A percentile compares a stretch with the other conserved stretches of the same genome.
These are phyloP conservation scores for Umbelopsis isabellina DNA, from an alignment of 192 early-diverging fungal species.

Conservation along the genomic window DNA sequence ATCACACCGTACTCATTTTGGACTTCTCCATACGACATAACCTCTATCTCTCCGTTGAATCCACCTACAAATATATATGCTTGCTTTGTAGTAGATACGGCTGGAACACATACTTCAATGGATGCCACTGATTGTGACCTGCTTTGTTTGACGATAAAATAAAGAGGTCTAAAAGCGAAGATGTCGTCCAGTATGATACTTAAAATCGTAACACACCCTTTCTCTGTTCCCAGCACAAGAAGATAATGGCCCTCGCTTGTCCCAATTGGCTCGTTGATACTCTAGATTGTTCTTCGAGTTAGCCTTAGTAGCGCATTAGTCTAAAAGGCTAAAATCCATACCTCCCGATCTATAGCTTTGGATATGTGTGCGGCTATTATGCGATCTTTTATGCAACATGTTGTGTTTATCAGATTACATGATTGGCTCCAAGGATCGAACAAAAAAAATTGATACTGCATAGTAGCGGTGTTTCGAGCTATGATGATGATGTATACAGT, in stretches of 20 bases:
- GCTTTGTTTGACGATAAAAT: background rate
- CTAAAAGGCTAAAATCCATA: too few species aligned
- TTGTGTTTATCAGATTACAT: background rate
- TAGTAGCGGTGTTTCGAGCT: background rate
- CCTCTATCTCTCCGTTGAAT: slow-evolving; percentile 2
- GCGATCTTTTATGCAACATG: background rate
- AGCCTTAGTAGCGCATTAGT: too few species aligned
- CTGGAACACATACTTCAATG: background rate
- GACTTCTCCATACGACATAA: background rate
- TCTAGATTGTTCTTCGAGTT: too few species aligned
- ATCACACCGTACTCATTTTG: background rate
- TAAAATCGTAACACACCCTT: too few species aligned
- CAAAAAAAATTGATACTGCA: background rate
- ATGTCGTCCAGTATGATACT: too few species aligned
- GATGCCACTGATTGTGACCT: background rate
- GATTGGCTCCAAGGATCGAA: background rate
- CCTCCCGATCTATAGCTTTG: too few species aligned
- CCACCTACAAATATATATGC: background rate
- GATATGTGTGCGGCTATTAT: background rate
- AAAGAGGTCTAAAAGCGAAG: too few species aligned
- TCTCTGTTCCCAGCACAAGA: too few species aligned
- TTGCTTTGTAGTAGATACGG: too few species aligned
- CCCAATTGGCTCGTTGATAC: too few species aligned
- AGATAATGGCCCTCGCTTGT: too few species aligned
- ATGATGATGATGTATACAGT: background rate